Evolutionary conservation across 495 filamentous ascomycete genomes (phyloP), one percentile per base, ranked within the genome.

Genomic region (Aspergillus campestris): DNA sequence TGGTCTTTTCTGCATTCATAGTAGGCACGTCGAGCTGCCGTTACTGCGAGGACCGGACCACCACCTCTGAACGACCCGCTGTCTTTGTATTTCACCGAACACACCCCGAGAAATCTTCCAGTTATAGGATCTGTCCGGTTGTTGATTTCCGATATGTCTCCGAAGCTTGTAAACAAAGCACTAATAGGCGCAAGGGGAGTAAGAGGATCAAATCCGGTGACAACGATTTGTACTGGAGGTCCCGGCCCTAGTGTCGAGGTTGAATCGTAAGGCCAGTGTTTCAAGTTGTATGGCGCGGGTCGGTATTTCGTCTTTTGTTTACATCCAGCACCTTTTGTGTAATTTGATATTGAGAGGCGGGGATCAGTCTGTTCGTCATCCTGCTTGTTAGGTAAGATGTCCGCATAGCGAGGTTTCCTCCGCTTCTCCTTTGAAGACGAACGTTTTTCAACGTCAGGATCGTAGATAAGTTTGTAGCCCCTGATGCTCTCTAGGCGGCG

Each of bases 71-170:
- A 73, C 5, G 77, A 74, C 45, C 66, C 71, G 14, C 74, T 78
- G 51, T 96, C 91, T 57, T 82, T 81, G 66, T 94, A 99, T 50
- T 83, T 80, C 58, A 99, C 84, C 12, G 85, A 84, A 42, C 88
- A 94, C 54, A 99, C 85, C 2, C 92, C 92, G 1, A 99, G 76
- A 52, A 88, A 92, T 47, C 84, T 94, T 8, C 92, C 94, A 11
- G 87, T 96, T 33, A 86, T 82, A 6, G 92, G 92, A 61, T 97
- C 84, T 42, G 90, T 88, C 58, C 89, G 86, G 55, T 95, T 94
- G 51, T 84, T 86, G 48, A 92, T 82, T 51, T 88, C 84, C 31
- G 83, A 80, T 40, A 99, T 85, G 40, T 95, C 89, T 38, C 92
- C 92, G 66, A 84, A 96, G 30, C 79, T 80, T 15, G 86, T 79